phyloP scores from a whole-genome alignment of 2,329 filamentous ascomycete species.

The Neonectria coccinea region DNA sequence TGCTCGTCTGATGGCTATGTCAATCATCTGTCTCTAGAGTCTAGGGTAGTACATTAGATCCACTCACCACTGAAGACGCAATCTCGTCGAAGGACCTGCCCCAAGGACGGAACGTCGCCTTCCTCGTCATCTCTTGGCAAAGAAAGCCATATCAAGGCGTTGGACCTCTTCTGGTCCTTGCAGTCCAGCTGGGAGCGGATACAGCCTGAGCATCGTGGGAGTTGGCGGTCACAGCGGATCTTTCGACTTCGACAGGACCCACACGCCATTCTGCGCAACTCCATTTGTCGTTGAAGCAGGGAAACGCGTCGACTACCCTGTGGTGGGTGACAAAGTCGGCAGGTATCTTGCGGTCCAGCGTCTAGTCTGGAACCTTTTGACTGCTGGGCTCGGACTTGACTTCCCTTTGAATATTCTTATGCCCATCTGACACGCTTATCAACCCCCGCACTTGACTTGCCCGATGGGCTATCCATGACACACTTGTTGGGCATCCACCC shows the following conservation, averaged over 20 bases:
- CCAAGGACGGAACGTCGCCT: not conserved
- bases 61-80: not conserved
- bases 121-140: not conserved
- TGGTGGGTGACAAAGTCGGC: not conserved
- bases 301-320: not conserved
- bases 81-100: not conserved
- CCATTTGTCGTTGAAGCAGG: not conserved
- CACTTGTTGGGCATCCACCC: not conserved
- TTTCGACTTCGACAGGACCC: constrained; percentile 2
- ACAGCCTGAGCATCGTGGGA: not conserved
- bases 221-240: constrained; percentile 1
- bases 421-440: not conserved
- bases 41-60: no score
- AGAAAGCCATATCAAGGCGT: constrained; percentile 2
- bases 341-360: not conserved
- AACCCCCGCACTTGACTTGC: constrained; percentile 6
- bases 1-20: not conserved
- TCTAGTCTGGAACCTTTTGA: not conserved
- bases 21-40: not conserved
- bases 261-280: constrained; percentile 2
- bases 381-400: constrained; percentile 1
- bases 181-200: constrained; percentile 1
- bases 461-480: not conserved
- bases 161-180: not conserved
- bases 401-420: constrained; percentile 2